Percentiles rank a stretch among this genome's conserved stretches.
These are phyloP conservation scores for Macrophomina phaseolina DNA, from an alignment of 2,329 filamentous ascomycete species.

Conservation along the genomic window DNA sequence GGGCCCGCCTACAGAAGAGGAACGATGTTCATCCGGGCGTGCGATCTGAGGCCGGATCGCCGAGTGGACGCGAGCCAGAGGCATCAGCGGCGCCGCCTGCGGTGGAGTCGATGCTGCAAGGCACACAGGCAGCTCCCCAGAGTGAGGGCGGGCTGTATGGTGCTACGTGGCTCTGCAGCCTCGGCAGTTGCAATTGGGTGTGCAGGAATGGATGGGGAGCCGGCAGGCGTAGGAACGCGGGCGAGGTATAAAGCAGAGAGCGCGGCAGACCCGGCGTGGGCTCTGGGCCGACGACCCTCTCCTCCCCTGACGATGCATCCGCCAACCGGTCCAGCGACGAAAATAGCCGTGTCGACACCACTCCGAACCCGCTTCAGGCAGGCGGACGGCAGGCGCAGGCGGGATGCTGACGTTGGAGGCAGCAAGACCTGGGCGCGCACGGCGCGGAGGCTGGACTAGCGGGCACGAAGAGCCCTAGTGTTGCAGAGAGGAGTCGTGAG, in stretches of 20 bases:
- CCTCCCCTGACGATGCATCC: background rate
- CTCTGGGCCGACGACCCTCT: background rate
- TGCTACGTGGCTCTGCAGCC: constrained; percentile 26
- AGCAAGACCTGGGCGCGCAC: constrained; percentile 11
- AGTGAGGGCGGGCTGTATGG: constrained; percentile 19
- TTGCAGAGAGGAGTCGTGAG: constrained; percentile 23
- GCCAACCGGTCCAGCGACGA: constrained; percentile 2
- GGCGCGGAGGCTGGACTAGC: constrained; percentile 28
- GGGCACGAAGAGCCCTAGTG: constrained; percentile 20
- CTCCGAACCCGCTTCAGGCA: constrained; percentile 1
- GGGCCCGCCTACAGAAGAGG: background rate
- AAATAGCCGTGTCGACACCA: constrained; percentile 8
- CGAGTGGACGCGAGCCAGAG: background rate
- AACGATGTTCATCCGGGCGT: background rate
- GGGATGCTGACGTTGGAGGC: constrained; percentile 20
- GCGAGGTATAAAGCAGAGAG: constrained; percentile 18
- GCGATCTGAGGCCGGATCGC: constrained; percentile 8
- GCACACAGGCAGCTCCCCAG: constrained; percentile 22
- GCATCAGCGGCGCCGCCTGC: background rate
- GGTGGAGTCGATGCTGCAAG: constrained; percentile 14
- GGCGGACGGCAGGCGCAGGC: constrained; percentile 12
- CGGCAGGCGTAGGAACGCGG: background rate
- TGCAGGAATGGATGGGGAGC: constrained; percentile 23
- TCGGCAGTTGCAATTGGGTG: constrained; percentile 18
- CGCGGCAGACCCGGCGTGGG: background rate